phyloP scores from a whole-genome alignment of 805 yeast genomes.

The Saccharomycopsis malanga region DNA sequence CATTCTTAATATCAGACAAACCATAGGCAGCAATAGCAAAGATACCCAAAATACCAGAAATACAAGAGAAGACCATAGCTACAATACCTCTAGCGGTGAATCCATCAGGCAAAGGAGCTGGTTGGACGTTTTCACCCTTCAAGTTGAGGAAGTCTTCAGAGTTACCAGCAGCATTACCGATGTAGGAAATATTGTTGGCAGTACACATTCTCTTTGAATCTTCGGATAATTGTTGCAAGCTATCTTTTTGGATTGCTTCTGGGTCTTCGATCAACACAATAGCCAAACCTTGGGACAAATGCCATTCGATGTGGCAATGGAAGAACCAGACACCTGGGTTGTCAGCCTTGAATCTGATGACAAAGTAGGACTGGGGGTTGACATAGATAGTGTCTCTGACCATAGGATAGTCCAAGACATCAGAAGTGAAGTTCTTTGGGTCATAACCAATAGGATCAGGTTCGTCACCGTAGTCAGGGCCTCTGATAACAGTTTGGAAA shows the following conservation, averaged over 20 bases:
- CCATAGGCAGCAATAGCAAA: constrained; percentile 76
- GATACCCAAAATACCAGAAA: constrained; percentile 82
- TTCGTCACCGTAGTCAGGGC: constrained; percentile 45
- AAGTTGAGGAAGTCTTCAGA: constrained; percentile 55
- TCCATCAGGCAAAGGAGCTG: constrained; percentile 63
- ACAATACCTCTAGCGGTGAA: constrained; percentile 94
- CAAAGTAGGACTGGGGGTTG: constrained; percentile 78
- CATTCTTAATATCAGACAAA: constrained; percentile 67
- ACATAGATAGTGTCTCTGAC: constrained; percentile 76
- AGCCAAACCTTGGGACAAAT: constrained; percentile 90
- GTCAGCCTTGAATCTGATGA: constrained; percentile 79
- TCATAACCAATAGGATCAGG: constrained; percentile 54
- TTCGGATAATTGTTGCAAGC: constrained; percentile 52
- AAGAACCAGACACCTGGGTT: constrained; percentile 98
- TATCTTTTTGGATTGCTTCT: constrained; percentile 45
- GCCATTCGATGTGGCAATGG: constrained; percentile 99
- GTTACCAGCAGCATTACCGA: constrained; percentile 92
- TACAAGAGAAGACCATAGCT: constrained; percentile 83
- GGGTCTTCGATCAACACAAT: constrained; percentile 82
- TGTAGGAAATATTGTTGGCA: constrained; percentile 41
- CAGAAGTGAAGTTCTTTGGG: constrained; percentile 38
- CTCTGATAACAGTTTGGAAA: constrained; percentile 79
- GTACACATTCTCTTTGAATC: constrained; percentile 56
- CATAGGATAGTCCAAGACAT: constrained; percentile 70
- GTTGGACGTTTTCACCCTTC: constrained; percentile 69